Percentiles rank a stretch among this genome's conserved stretches.
Conservation (phyloP, 768 basidiomycete species). For the Rubroboletus pulcherrimus region DNA sequence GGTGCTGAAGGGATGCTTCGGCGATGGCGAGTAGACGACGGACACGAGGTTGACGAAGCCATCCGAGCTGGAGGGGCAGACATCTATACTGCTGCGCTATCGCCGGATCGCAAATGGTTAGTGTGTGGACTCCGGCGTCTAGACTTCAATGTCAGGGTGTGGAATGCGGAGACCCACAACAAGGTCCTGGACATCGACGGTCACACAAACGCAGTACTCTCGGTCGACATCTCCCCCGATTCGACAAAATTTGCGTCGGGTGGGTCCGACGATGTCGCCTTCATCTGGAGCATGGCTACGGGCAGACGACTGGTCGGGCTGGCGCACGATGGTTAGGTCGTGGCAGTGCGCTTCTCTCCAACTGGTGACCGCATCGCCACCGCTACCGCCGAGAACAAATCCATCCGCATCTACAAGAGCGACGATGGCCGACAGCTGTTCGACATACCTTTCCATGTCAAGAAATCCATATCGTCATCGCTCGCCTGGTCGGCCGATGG, state of each 20-base stretch:
- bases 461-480: not conserved
- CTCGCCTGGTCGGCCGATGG: not conserved
- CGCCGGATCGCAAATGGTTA: not conserved
- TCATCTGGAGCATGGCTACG: not conserved
- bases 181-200: not conserved
- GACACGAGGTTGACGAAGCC: no score
- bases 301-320: not conserved
- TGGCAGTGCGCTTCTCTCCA: slow-evolving; percentile 1
- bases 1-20: not conserved
- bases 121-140: not conserved
- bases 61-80: not conserved
- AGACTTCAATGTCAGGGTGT: not conserved
- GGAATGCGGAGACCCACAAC: not conserved
- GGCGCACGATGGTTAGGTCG: not conserved
- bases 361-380: slow-evolving; percentile 4
- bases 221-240: slow-evolving; percentile 1
- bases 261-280: not conserved
- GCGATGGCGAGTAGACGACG: not conserved
- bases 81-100: no score
- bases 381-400: not conserved
- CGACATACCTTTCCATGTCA: not conserved
- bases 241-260: not conserved
- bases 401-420: not conserved
- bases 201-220: not conserved
- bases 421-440: not conserved